Evolutionary conservation across 768 basidiomycete species (phyloP), one percentile per base, ranked within the genome.

Genomic region (Rhodotorula graminis): DNA sequence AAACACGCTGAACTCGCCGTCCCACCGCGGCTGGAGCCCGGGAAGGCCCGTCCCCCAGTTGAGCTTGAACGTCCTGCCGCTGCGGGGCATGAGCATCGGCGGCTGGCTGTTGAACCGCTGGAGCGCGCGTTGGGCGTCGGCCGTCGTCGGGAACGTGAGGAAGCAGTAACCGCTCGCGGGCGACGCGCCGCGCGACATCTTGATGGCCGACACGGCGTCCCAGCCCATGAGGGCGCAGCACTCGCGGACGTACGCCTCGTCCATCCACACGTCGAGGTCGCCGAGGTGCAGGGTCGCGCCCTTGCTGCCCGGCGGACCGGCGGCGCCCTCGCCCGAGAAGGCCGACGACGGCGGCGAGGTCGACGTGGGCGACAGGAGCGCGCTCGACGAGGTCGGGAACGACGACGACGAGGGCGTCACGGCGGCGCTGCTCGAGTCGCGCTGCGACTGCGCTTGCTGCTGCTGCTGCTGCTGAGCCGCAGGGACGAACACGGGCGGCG

Each of bases 191-290:
- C 85, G 56, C 49, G 92, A 87, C 81, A 88, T 88, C 82, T 91
- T 87, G 80, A 80, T 85, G 79, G 87, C 84, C 25, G 72, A 61
- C 61, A 73, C 68, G 64, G 59, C 66, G 70, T 91, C 90, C 92
- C 93, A 94, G 69, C 89, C 87, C 90, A 93, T 91, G 79, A 92
- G 83, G 58, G 81, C 82, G 82, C 91, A 91, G 78, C 93, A 90
- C 80, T 92, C 90, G 81, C 90, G 89, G 57, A 88, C 90, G 84
- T 93, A 95, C 80, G 91, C 89, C 86, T 93, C 91, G 83, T 94
- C 92, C 93, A 95, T 94, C 93, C 93, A 95, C 76, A 89, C 88
- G 81, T 95, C 93, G 66, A 95, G 86, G 78, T 91, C 90, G 75
- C 88, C 87, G 87, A 93, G 61, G 56, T 76, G 70, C 29, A 79